A percentile compares a stretch with the other conserved stretches of the same genome.
phyloP scores from a whole-genome alignment of 768 basidiomycete genomes.

The Kondoa subrosea region DNA sequence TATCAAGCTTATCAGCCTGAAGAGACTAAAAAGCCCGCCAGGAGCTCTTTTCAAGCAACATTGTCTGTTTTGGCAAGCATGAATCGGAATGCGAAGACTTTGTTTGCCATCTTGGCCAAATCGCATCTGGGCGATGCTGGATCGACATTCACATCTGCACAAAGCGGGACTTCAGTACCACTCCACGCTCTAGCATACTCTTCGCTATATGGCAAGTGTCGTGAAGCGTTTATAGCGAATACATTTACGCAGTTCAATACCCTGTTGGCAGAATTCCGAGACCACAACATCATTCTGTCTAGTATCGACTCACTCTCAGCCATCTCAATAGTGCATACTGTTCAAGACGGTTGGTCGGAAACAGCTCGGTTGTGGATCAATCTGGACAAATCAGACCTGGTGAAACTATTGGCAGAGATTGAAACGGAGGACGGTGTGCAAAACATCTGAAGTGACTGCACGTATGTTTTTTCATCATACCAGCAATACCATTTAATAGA shows the following conservation, averaged over 20 bases:
- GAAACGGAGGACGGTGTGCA: neutral
- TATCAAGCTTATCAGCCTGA: conserved; percentile 41
- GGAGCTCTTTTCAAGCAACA: conserved; percentile 36
- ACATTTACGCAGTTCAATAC: conserved; percentile 69
- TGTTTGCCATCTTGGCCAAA: conserved; percentile 55
- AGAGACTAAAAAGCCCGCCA: conserved; percentile 10
- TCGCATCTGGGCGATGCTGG: conserved; percentile 50
- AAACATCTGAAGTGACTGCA: neutral
- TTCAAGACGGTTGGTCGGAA: conserved; percentile 27
- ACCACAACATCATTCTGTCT: conserved; percentile 65
- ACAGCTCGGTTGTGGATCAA: conserved; percentile 65
- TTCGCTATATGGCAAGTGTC: conserved; percentile 52
- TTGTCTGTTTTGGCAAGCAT: conserved; percentile 71
- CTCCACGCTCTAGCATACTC: conserved; percentile 48
- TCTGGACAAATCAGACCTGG: conserved; percentile 56
- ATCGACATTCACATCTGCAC: conserved; percentile 10
- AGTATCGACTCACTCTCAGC: conserved; percentile 29
- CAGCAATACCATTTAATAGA: no score
- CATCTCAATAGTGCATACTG: conserved; percentile 35
- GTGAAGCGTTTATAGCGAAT: conserved; percentile 72
- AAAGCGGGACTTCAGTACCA: neutral
- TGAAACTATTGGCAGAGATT: conserved; percentile 35
- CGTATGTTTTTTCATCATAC: no score
- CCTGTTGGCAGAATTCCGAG: conserved; percentile 72
- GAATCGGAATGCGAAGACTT: conserved; percentile 64